Evolutionary conservation across 1,284 basidiomycete genomes (phyloP), one percentile per base, ranked within the genome.

Genomic region (Apiotrichum domesticum): DNA sequence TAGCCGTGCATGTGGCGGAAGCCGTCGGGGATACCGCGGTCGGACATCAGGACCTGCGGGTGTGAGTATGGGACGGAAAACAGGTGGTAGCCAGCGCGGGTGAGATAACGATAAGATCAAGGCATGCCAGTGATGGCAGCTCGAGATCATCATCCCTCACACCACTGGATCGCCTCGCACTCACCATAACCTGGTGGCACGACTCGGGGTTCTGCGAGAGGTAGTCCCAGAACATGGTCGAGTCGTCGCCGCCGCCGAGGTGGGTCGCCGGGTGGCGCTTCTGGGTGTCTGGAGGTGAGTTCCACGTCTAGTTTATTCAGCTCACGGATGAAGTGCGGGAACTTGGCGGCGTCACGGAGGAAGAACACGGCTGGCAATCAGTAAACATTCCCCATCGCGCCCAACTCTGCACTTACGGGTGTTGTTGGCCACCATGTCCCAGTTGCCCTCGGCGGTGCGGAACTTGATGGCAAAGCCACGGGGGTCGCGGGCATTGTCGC

Each of bases 381-480:
- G 37, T 40, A 10, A 21, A 29, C 29, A 29, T 29, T 29, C 29
- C 29, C 29, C 44, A 13, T 32, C 29, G 14, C 3, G 8, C 35
- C 35, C 46, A 10, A 3, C 37, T 39, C 37, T 9, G 32, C 45
- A 51, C 49, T 51, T 39, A 57, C 55, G 88, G 1, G 88, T 92
- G 58, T 93, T 92, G 81, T 93, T 92, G 79, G 48, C 61, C n/a
- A 93, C 90, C 82, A 86, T 89, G 75, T 95, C 91, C 35, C 86
- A 85, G 80, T 88, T 93, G 39, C 93, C 93, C 71, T 96, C 84
- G 34, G 87, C 83, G 0, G 93, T 94, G 75, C 83, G 85, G 65
- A 97, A 80, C 81, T 97, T 97, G 81, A 96, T 77, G 2, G 91
- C 84, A 70, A 95, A 96, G 8, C 92, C 93, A 77, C 91, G 87